These are phyloP conservation scores for Chiua virens DNA, from an alignment of 768 basidiomycete species.

Conservation along the genomic window DNA sequence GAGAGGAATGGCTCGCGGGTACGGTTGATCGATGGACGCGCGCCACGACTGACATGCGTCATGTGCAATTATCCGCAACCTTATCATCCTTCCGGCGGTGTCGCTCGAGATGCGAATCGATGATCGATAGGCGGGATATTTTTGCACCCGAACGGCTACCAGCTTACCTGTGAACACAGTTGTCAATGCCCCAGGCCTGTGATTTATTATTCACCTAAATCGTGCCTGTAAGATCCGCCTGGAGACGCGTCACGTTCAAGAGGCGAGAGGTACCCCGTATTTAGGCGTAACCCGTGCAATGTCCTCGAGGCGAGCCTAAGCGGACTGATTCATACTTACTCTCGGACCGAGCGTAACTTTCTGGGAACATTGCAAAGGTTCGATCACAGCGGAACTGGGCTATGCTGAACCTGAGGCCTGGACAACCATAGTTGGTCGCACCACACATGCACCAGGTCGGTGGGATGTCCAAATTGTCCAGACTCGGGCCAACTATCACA, in stretches of 20 bases:
- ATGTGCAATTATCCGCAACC: slow-evolving; percentile 3
- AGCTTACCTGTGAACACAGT: not conserved
- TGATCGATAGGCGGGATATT: not conserved
- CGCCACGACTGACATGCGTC: slow-evolving; percentile 21
- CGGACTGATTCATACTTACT: not conserved
- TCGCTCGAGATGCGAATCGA: slow-evolving; percentile 1
- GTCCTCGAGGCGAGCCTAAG: slow-evolving; percentile 10
- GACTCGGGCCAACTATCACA: slow-evolving; percentile 7
- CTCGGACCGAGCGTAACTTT: slow-evolving; percentile 10
- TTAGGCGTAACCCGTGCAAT: slow-evolving; percentile 2
- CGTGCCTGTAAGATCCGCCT: slow-evolving; percentile 20
- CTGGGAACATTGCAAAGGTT: slow-evolving; percentile 23
- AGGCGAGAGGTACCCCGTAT: slow-evolving; percentile 1
- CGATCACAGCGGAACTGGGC: slow-evolving; percentile 33
- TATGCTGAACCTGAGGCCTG: slow-evolving; percentile 16
- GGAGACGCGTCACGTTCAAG: not conserved
- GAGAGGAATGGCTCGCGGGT: too few species aligned
- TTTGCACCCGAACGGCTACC: slow-evolving; percentile 1
- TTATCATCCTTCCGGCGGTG: slow-evolving; percentile 15
- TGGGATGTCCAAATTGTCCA: slow-evolving; percentile 4
- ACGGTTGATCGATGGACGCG: slow-evolving; percentile 5
- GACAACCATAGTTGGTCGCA: slow-evolving; percentile 15
- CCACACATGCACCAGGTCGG: slow-evolving; percentile 8
- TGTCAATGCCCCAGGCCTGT: too few species aligned
- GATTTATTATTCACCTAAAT: not conserved